Percentiles rank a stretch among this genome's conserved stretches.
phyloP scores from a whole-genome alignment of 495 filamentous ascomycete species.

The Beverwykella pulmonaria region DNA sequence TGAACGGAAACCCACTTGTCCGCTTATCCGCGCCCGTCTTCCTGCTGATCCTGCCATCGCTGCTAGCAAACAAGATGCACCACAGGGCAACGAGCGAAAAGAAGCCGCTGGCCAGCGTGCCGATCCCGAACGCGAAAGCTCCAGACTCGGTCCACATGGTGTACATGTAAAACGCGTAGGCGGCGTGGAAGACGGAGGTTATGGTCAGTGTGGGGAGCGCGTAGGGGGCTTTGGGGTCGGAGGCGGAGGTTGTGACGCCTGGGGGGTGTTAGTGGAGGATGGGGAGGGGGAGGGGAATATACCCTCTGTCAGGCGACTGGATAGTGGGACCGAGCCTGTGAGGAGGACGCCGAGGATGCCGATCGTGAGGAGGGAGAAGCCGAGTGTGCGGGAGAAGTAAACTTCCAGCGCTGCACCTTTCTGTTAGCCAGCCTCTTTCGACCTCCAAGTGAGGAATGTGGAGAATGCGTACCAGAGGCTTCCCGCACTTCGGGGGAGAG shows the following conservation, averaged over 20 bases:
- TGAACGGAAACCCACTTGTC: slow-evolving; percentile 80
- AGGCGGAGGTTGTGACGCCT: slow-evolving; percentile 36
- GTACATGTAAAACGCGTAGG: slow-evolving; percentile 69
- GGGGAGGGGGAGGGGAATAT: background rate
- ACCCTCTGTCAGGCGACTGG: slow-evolving; percentile 51
- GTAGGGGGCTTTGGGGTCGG: slow-evolving; percentile 66
- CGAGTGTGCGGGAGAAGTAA: slow-evolving; percentile 73
- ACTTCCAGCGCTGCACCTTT: slow-evolving; percentile 62
- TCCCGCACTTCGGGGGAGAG: slow-evolving; percentile 61
- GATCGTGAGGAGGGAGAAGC: slow-evolving; percentile 67
- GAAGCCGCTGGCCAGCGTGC: slow-evolving; percentile 52
- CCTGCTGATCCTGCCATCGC: slow-evolving; percentile 62
- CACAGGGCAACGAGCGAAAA: slow-evolving; percentile 69
- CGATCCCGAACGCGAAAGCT: slow-evolving; percentile 59
- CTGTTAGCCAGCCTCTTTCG: background rate
- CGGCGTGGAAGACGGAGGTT: slow-evolving; percentile 65
- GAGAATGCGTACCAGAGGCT: slow-evolving; percentile 53
- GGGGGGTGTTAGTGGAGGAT: slow-evolving; percentile 8
- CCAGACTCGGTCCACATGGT: slow-evolving; percentile 59
- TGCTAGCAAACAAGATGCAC: slow-evolving; percentile 73
- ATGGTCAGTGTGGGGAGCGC: slow-evolving; percentile 68
- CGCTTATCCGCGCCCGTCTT: slow-evolving; percentile 79
- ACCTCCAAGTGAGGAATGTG: background rate
- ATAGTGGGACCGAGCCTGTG: slow-evolving; percentile 75
- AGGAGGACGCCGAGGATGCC: slow-evolving; percentile 67